A percentile compares a stretch with the other conserved stretches of the same genome.
These are phyloP conservation scores for Dacryopinax primogenitus DNA, from an alignment of 768 basidiomycete species.

Conservation along the genomic window DNA sequence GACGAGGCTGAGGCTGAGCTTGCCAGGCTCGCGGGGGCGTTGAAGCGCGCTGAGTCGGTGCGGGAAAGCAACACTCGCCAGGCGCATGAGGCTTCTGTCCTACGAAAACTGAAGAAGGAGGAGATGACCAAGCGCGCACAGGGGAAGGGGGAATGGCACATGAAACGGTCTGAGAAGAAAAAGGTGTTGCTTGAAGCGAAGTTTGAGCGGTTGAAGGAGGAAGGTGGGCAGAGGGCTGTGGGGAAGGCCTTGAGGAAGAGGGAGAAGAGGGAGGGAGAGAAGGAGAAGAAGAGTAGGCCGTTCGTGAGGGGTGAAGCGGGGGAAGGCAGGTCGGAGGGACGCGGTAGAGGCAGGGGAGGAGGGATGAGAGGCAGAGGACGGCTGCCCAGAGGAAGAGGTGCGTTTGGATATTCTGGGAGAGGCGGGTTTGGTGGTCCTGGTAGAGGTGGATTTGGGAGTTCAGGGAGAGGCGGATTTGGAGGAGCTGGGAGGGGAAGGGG, in stretches of 20 bases:
- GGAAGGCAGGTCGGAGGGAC: background rate
- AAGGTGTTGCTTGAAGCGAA: background rate
- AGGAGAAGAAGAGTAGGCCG: conserved; percentile 4
- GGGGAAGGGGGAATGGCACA: background rate
- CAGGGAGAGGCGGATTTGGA: background rate
- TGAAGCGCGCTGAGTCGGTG: conserved; percentile 1
- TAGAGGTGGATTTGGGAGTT: background rate
- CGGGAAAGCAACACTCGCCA: background rate
- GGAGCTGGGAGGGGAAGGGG: background rate
- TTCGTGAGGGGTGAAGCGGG: background rate
- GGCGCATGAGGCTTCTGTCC: background rate
- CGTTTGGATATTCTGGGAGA: background rate
- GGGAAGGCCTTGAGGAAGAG: background rate
- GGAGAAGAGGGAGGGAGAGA: conserved; percentile 7
- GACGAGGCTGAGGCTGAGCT: conserved; percentile 1
- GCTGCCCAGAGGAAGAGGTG: background rate
- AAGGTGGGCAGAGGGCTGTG: background rate
- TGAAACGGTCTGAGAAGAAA: background rate
- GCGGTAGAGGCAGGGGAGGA: background rate
- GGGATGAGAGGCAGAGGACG: background rate
- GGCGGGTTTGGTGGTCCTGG: background rate
- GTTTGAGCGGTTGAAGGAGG: conserved; percentile 4
- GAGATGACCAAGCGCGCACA: background rate
- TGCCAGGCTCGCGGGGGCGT: background rate
- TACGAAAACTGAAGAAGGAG: background rate